Base-by-base conservation (phyloP, 1,139 yeast genomes). In the Geotrichum europaeum region DNA sequence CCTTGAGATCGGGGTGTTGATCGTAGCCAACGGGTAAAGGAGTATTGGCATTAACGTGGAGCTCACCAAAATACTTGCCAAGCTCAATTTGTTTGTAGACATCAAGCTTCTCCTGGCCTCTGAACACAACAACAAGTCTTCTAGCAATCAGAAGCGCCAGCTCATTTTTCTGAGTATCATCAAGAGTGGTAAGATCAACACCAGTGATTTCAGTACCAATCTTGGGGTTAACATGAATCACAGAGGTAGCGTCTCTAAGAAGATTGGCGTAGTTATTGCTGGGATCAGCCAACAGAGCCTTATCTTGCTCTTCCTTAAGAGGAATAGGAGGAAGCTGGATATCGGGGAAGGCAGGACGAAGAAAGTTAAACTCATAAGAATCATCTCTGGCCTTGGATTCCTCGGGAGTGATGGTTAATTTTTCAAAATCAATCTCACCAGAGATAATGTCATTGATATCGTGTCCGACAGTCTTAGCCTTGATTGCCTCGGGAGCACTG, bases 41-140 rank as follows among this genome's bases (percentile, higher is more conserved):
- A 13, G 83, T 80, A 67, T 81, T 84, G 28, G 74, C 74, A 66
- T 81, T 83, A n/a, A 53, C 36, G 15, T 53, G 56, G 50, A 79
- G 78, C 61, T 77, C 76, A 22, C 83, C 83, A 68, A 70, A 78
- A 68, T 78, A 79, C 25, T 75, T 68, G 51, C 82, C 83, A 51
- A 80, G 69, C 59, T 77, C 79, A 62, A 75, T 77, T 70, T 81
- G 84, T 63, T 82, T 73, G 43, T 76, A 75, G 56, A 81, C 80
- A 63, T 84, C 79, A 65, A 87, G 85, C 61, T 81, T 79, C 25
- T 58, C 61, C 71, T 86, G 91, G 66, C 83, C 79, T 71, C 88
- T 78, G 75, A 86, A 86, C 15, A 85, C 81, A 43, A 84, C 84
- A 56, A 85, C 86, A 55, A 90, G 90, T 66, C 88, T 79, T 72